phyloP scores from a whole-genome alignment of 2,329 filamentous ascomycete genomes.

The Diaporthe batatas region DNA sequence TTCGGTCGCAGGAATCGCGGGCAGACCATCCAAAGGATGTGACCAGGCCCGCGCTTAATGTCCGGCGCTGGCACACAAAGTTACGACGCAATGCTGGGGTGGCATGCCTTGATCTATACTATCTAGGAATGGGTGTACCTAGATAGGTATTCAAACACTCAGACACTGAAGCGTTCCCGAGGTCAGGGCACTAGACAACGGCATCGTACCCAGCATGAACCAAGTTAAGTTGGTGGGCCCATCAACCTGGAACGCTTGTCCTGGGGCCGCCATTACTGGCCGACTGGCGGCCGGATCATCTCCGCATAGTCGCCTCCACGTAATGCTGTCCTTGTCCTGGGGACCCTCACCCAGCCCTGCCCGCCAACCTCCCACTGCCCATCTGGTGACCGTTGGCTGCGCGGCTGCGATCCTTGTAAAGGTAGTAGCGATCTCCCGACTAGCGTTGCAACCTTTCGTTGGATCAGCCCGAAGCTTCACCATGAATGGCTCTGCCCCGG shows the following conservation, averaged over 20 bases:
- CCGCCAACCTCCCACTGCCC: background rate
- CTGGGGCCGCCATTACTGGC: background rate
- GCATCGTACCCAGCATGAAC: background rate
- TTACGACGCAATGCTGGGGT: background rate
- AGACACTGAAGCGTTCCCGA: too few species aligned
- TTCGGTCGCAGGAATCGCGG: background rate
- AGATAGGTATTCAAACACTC: too few species aligned
- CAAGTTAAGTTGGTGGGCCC: background rate
- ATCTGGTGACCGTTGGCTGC: background rate
- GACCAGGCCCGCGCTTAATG: background rate
- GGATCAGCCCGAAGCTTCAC: background rate
- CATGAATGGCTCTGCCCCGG: slow-evolving; percentile 5
- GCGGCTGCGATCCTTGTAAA: slow-evolving; percentile 2
- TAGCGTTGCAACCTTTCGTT: slow-evolving; percentile 11
- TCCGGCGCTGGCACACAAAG: background rate
- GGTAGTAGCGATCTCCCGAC: slow-evolving; percentile 22
- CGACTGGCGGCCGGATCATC: background rate
- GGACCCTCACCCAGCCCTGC: background rate
- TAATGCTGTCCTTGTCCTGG: background rate
- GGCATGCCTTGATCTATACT: background rate
- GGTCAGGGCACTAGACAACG: background rate
- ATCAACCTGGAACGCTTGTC: background rate
- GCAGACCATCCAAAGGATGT: background rate
- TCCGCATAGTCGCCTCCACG: slow-evolving; percentile 6
- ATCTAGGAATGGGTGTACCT: too few species aligned